These are phyloP conservation scores for Eucalyptus lansdowneana DNA, from an alignment of 345 rosid species.

Conservation along the genomic window DNA sequence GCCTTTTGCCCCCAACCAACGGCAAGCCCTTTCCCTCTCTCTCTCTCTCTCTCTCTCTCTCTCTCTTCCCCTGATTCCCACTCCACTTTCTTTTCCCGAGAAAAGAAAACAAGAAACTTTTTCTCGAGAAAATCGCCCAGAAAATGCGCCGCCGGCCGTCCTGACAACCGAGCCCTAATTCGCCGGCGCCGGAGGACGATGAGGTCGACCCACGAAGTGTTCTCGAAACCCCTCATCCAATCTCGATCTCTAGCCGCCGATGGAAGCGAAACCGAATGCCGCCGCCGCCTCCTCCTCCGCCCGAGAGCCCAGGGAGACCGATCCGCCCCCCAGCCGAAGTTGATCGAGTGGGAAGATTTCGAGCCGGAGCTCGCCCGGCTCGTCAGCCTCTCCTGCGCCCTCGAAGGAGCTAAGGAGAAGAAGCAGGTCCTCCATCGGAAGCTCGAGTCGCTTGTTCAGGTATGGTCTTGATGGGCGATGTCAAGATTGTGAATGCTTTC, in stretches of 20 bases:
- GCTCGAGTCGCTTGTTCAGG: slow-evolving; percentile 71
- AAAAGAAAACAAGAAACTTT: background rate
- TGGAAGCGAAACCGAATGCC: slow-evolving; percentile 17
- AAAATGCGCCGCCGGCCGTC: slow-evolving; percentile 2
- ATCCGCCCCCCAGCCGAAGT: slow-evolving; percentile 12
- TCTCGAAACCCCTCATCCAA: slow-evolving; percentile 8
- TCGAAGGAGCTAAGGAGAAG: slow-evolving; percentile 49
- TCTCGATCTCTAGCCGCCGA: slow-evolving; percentile 16
- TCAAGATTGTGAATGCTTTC: background rate
- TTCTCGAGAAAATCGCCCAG: background rate
- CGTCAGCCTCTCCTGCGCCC: slow-evolving; percentile 80
- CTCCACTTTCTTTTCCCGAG: background rate
- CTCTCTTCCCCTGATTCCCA: background rate
- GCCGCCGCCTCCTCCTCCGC: background rate
- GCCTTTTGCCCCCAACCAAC: background rate
- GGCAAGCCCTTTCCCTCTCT: background rate
- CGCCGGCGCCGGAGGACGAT: slow-evolving; percentile 11
- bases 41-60: background rate
- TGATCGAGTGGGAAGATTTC: slow-evolving; percentile 92
- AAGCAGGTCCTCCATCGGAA: slow-evolving; percentile 40
- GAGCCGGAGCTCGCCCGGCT: slow-evolving; percentile 73
- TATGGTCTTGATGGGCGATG: background rate
- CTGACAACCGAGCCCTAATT: background rate
- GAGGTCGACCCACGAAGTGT: slow-evolving; percentile 23
- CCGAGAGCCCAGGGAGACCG: background rate